Base-by-base conservation (phyloP, 2,329 filamentous ascomycete genomes). In the Phaeophleospora eucalypticola region DNA sequence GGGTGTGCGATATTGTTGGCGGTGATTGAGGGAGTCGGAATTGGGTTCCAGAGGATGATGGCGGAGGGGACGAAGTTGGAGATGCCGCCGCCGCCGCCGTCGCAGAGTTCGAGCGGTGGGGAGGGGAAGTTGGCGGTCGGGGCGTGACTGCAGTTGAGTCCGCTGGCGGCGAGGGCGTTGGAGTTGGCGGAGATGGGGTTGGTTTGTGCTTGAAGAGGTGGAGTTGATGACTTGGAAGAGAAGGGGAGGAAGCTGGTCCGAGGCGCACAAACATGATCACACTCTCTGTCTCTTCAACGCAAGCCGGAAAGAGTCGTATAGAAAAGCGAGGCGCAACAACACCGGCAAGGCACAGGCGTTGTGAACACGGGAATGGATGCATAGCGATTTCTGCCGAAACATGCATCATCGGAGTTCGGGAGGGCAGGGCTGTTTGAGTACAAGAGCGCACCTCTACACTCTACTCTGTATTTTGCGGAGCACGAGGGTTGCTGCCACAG, bases 11-110 rank as follows among this genome's bases (percentile, higher is more conserved):
- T 95, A 56, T 80, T 98, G 63, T 77, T 98, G 37, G 93, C 88
- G 41, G 91, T 98, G 57, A 97, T 98, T 55, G 91, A 98, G 71
- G 91, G 93, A 62, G 93, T 97, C 45, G 91, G 91, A 61, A 97
- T 98, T 65, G 90, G 87, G 7, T 91, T 96, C 74, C 86, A 89
- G 70, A 84, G 90, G 69, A 89, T 95, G 85, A 87, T 95, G 80
- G 87, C 90, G 29, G 87, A 89, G 54, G 86, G 84, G 68, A 95
- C 89, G 55, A 85, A 85, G 73, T 74, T 95, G 60, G 89, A 95
- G 54, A 59, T 71, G 15, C 74, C 73, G 9, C 72, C 72, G 34
- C 71, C 72, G 45, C 73, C 71, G 21, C 69, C 71, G 33, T 43
- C 32, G 45, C n/a, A n/a, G n/a, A 51, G 34, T 21, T 42, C 46